Evolutionary conservation across 495 filamentous ascomycete species (phyloP).

Genomic region (Aspergillus funiculosus): DNA sequence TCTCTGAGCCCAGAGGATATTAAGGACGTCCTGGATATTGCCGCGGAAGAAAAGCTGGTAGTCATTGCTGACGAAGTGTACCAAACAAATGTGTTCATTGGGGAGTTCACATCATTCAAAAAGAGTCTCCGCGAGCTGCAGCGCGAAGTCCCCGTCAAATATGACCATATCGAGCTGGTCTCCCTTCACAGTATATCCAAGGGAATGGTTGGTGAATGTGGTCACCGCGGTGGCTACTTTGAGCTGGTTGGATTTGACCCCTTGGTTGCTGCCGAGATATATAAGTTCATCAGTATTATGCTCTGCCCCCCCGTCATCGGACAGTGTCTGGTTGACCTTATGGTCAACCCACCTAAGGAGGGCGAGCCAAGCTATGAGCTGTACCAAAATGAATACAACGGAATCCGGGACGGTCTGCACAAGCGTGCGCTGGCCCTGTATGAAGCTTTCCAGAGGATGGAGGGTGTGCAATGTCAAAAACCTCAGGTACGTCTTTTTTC

Average conservation of each 20-base stretch:
- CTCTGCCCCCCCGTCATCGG: constrained; percentile 93
- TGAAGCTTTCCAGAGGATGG: constrained; percentile 87
- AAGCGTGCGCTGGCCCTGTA: constrained; percentile 78
- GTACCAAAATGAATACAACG: constrained; percentile 77
- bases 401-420: constrained; percentile 67
- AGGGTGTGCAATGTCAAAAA: constrained; percentile 82
- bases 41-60: constrained; percentile 79
- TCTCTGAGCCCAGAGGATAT: constrained; percentile 74
- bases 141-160: constrained; percentile 63
- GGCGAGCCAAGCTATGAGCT: constrained; percentile 77
- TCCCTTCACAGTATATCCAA: constrained; percentile 85
- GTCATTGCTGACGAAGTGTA: constrained; percentile 96
- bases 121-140: constrained; percentile 79
- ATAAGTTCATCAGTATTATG: constrained; percentile 95
- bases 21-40: constrained; percentile 72
- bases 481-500: constrained; percentile 49
- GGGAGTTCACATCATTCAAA: constrained; percentile 93
- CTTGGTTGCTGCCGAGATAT: constrained; percentile 84
- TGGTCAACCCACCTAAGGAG: constrained; percentile 86
- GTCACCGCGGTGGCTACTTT: constrained; percentile 95
- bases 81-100: constrained; percentile 95
- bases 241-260: constrained; percentile 86
- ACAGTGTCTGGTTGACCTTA: constrained; percentile 91
- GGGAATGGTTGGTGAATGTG: constrained; percentile 98
- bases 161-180: constrained; percentile 79